Evolutionary conservation across 345 rosid genomes (phyloP), one percentile per base, ranked within the genome.

Genomic region (Heritiera littoralis): DNA sequence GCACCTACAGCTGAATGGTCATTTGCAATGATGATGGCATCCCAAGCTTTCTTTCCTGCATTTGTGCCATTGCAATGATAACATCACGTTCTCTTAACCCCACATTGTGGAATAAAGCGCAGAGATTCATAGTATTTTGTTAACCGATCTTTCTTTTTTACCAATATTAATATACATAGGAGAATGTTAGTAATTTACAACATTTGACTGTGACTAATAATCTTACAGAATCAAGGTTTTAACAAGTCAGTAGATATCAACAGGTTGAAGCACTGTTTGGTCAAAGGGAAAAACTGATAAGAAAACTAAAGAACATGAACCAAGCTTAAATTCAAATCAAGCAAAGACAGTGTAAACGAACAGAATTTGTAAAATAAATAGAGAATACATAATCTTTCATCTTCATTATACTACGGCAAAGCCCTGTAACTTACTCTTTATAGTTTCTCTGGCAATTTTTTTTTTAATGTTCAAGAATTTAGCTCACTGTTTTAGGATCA

Each of bases 401-500:
- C 60, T 69, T 69, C 40, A 23, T 69, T 23, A 23, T 48, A 46
- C 73, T 20, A 45, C 5, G 28, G 56, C 48, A 35, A 52, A 72
- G 40, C 17, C 18, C 2, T 18, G 15, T 70, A 20, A 68, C 35
- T 20, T n/a, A n/a, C n/a, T n/a, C n/a, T n/a, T n/a, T n/a, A n/a
- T n/a, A n/a, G n/a, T n/a, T n/a, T n/a, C n/a, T n/a, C n/a, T n/a
- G n/a, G n/a, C n/a, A n/a, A n/a, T n/a, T n/a, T n/a, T n/a, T n/a
- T n/a, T n/a, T n/a, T n/a, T n/a, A n/a, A n/a, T n/a, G n/a, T 68
- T 60, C 78, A 60, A 18, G 77, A 40, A 55, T 28, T 60, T 60
- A 82, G 54, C 4, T 28, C 51, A 72, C 20, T 0, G 13, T 78
- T 84, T 35, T 81, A 41, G 86, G 87, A 83, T 77, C 80, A 81